Conservation (phyloP, 345 rosid species). For the Rubroshorea leprosula region DNA sequence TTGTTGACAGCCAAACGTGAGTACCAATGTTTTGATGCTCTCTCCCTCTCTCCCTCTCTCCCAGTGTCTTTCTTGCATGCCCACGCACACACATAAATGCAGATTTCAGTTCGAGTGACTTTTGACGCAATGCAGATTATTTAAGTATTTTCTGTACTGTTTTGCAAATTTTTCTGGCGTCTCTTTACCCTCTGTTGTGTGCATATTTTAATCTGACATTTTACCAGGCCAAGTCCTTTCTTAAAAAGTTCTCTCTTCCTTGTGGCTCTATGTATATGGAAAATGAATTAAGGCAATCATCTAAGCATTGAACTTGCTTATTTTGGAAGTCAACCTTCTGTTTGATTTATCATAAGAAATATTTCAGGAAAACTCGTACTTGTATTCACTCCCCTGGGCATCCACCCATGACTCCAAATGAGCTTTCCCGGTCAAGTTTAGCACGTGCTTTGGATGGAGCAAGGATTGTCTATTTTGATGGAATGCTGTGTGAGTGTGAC, state of each 20-base stretch:
- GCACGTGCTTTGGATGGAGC: slow-evolving; percentile 56
- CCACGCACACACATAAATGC: neutral
- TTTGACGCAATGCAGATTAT: too few species aligned
- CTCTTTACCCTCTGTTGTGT: neutral
- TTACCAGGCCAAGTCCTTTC: neutral
- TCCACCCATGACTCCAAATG: slow-evolving; percentile 63
- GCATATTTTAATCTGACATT: neutral
- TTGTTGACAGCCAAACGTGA: slow-evolving; percentile 78
- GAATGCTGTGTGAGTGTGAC: slow-evolving; percentile 52
- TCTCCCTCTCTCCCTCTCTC: neutral
- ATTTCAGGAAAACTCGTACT: slow-evolving; percentile 81
- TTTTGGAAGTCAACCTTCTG: neutral
- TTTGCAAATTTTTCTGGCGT: neutral
- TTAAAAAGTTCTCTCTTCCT: neutral
- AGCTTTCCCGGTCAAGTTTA: slow-evolving; percentile 42
- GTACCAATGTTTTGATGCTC: slow-evolving; percentile 20
- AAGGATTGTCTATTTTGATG: slow-evolving; percentile 62
- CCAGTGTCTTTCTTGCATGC: too few species aligned
- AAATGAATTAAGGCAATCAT: neutral
- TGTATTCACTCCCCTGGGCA: slow-evolving; percentile 84
- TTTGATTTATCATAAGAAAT: neutral
- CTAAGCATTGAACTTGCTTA: neutral
- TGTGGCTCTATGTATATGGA: neutral
- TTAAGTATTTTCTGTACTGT: neutral
- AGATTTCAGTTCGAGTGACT: neutral